Conservation (phyloP, 2,329 filamentous ascomycete species). For the Escovopsis sp. region DNA sequence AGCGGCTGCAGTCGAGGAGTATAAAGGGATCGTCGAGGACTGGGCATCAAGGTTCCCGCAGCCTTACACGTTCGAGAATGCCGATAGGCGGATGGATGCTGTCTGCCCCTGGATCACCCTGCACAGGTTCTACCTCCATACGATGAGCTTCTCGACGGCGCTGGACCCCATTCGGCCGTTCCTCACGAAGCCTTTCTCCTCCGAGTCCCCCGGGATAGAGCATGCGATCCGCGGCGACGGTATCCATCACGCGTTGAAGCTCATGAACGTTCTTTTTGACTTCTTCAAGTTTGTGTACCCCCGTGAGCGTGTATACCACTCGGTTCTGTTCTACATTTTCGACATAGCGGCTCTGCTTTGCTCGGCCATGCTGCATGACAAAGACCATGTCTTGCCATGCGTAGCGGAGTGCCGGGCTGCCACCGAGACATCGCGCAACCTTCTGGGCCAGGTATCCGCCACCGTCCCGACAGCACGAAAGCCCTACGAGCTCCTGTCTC, state of each 20-base stretch:
- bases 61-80: constrained; percentile 22
- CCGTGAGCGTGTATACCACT: constrained; percentile 32
- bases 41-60: constrained; percentile 30
- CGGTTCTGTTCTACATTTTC: constrained; percentile 35
- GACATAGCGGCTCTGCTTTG: constrained; percentile 35
- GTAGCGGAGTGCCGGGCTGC: constrained; percentile 25
- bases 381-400: constrained; percentile 23
- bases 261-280: constrained; percentile 24
- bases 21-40: constrained; percentile 21
- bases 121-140: constrained; percentile 31
- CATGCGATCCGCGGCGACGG: constrained; percentile 25
- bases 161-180: constrained; percentile 31
- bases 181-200: constrained; percentile 23
- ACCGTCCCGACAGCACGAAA: constrained; percentile 18
- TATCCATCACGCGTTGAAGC: constrained; percentile 27
- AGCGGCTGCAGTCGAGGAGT: constrained; percentile 17
- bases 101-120: constrained; percentile 27
- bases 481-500: constrained; percentile 18
- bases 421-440: constrained; percentile 21
- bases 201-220: constrained; percentile 16
- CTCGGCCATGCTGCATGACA: constrained; percentile 36
- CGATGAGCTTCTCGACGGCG: constrained; percentile 28
- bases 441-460: constrained; percentile 18
- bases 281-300: constrained; percentile 31
- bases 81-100: constrained; percentile 27